phyloP scores from a whole-genome alignment of 2,329 filamentous ascomycete species.

The Hypoxylon sp. region DNA sequence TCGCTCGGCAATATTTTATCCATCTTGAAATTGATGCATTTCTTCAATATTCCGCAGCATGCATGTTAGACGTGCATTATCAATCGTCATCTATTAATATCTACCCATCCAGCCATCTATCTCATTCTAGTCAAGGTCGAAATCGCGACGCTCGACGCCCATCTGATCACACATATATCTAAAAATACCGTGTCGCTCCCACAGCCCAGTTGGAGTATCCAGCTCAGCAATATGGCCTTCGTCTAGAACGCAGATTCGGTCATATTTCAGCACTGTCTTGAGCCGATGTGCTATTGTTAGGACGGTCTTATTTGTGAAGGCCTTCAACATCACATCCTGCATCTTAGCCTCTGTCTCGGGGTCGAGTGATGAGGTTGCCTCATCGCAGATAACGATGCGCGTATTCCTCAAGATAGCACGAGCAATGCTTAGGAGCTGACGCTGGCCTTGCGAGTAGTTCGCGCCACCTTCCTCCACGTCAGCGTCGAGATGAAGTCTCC shows the following conservation, averaged over 20 bases:
- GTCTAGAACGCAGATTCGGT: constrained; percentile 82
- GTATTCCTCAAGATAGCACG: constrained; percentile 77
- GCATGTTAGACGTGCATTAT: constrained; percentile 12
- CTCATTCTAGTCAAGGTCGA: background rate
- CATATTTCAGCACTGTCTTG: constrained; percentile 79
- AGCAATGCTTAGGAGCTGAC: constrained; percentile 64
- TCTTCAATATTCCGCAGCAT: constrained; percentile 1
- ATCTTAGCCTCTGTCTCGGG: constrained; percentile 82
- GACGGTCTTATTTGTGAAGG: constrained; percentile 77
- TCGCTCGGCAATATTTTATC: background rate
- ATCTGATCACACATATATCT: constrained; percentile 69
- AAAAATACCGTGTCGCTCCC: constrained; percentile 74
- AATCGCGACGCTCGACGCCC: constrained; percentile 3
- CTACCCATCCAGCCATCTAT: background rate
- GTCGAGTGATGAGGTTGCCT: constrained; percentile 78
- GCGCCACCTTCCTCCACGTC: constrained; percentile 73
- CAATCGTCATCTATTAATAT: constrained; percentile 12
- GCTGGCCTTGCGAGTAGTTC: constrained; percentile 79
- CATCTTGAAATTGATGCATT: background rate
- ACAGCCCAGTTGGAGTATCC: constrained; percentile 70
- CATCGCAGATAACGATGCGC: constrained; percentile 81
- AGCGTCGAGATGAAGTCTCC: constrained; percentile 65
- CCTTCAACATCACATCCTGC: constrained; percentile 74
- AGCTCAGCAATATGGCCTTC: constrained; percentile 77
- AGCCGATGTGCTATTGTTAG: constrained; percentile 76